phyloP scores from a whole-genome alignment of 2,329 filamentous ascomycete species.

The Cladosporium phlei region DNA sequence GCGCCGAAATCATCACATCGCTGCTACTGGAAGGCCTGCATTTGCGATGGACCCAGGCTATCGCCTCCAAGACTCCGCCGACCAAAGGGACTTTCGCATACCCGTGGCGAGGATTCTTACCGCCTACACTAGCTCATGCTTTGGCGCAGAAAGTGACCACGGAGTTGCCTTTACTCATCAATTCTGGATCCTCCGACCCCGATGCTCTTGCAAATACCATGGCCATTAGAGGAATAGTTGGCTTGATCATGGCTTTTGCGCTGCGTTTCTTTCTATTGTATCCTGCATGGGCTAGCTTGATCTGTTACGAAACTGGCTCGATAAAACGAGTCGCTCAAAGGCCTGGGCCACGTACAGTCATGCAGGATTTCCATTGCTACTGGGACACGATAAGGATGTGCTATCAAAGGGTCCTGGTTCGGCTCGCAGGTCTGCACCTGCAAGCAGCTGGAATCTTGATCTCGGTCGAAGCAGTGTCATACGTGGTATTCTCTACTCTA shows the following conservation, averaged over 20 bases:
- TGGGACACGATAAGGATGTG: neutral
- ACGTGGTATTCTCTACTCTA: neutral
- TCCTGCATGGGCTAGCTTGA: neutral
- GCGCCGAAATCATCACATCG: neutral
- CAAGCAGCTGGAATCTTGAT: constrained; percentile 4
- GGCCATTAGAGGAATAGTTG: neutral
- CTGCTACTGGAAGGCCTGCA: neutral
- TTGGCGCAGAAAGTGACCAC: neutral
- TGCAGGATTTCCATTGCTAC: too few relatives aligned
- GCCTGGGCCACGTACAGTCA: neutral
- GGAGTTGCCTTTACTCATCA: neutral
- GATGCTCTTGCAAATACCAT: neutral
- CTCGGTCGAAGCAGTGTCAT: neutral
- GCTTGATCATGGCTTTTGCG: neutral
- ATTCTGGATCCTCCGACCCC: neutral
- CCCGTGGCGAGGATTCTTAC: neutral
- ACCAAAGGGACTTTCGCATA: too few relatives aligned
- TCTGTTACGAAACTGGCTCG: neutral
- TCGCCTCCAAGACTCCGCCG: neutral
- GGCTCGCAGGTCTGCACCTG: neutral
- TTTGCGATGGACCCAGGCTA: neutral
- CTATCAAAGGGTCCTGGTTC: neutral
- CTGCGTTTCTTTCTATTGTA: neutral
- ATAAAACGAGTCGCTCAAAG: neutral
- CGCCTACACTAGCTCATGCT: neutral